These are phyloP conservation scores for Claviceps digitariae DNA, from an alignment of 2,329 filamentous ascomycete genomes.

Conservation along the genomic window DNA sequence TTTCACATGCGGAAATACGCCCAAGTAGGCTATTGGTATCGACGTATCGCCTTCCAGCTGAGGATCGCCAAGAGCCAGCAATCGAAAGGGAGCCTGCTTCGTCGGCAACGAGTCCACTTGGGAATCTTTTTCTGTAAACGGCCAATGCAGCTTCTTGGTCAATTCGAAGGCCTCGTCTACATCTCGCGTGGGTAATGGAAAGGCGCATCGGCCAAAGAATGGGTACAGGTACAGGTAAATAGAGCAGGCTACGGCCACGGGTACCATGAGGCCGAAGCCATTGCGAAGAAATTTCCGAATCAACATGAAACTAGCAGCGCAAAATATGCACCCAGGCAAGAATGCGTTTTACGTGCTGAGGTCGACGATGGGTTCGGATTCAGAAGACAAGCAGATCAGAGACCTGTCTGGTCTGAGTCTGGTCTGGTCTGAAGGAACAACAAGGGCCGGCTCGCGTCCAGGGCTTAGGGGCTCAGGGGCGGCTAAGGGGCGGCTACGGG, in stretches of 20 bases:
- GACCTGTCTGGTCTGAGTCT: not conserved
- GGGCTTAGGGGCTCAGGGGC: too few species aligned
- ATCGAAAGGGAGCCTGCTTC: conserved; percentile 58
- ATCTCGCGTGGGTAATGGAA: conserved; percentile 43
- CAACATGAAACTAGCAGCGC: conserved; percentile 35
- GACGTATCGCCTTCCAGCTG: conserved; percentile 89
- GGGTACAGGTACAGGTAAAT: conserved; percentile 83
- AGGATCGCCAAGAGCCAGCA: conserved; percentile 80
- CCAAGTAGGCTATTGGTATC: conserved; percentile 46
- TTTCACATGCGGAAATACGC: conserved; percentile 39
- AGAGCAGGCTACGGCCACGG: conserved; percentile 56
- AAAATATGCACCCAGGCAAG: conserved; percentile 5
- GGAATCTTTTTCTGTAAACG: conserved; percentile 14
- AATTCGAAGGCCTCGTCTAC: conserved; percentile 19
- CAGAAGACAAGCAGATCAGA: not conserved
- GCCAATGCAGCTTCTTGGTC: conserved; percentile 29
- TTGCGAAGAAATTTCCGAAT: conserved; percentile 40
- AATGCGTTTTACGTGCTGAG: not conserved
- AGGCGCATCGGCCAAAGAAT: conserved; percentile 64
- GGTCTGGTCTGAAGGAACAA: too few species aligned
- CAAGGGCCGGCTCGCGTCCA: not conserved
- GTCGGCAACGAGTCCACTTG: conserved; percentile 11
- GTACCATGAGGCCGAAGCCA: conserved; percentile 38
- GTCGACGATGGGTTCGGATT: not conserved
- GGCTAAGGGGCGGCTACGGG: too few species aligned